phyloP scores from a whole-genome alignment of 2,329 filamentous ascomycete species.

The Claviceps monticola region DNA sequence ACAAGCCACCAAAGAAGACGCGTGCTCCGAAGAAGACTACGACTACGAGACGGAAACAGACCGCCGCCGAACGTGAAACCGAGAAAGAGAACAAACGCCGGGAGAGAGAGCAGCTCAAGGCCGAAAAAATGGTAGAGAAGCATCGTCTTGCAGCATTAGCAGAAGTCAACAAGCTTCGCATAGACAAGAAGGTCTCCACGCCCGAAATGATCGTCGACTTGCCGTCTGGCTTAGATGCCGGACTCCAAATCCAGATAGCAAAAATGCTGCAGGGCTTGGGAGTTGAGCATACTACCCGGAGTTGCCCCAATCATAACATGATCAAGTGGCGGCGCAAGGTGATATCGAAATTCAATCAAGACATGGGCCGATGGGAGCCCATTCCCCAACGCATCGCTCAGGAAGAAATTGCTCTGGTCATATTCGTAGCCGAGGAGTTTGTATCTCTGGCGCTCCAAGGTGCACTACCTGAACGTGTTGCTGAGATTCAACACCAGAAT shows the following conservation, averaged over 20 bases:
- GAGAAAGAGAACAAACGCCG: constrained; percentile 42
- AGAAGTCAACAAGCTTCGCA: constrained; percentile 59
- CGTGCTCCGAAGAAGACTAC: constrained; percentile 19
- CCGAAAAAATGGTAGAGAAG: constrained; percentile 49
- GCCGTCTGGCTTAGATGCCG: constrained; percentile 38
- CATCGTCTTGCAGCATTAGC: constrained; percentile 50
- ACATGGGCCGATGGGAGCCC: constrained; percentile 51
- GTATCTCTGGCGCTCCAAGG: constrained; percentile 41
- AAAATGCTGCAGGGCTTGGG: constrained; percentile 36
- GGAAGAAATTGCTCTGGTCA: constrained; percentile 48
- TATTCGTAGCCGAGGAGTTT: constrained; percentile 51
- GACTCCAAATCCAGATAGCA: constrained; percentile 30
- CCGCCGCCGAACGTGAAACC: constrained; percentile 10
- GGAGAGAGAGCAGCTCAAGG: constrained; percentile 45
- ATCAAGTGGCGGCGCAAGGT: constrained; percentile 59
- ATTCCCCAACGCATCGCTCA: constrained; percentile 33
- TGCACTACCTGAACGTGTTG: constrained; percentile 45
- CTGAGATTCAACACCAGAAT: constrained; percentile 39
- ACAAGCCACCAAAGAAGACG: constrained; percentile 21
- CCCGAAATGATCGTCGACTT: constrained; percentile 69
- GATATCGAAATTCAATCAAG: constrained; percentile 45
- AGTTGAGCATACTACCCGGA: constrained; percentile 31
- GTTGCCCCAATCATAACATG: constrained; percentile 34
- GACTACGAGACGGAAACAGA: constrained; percentile 28
- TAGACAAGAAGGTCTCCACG: constrained; percentile 58